Base-by-base conservation (phyloP, 2,329 filamentous ascomycete genomes). In the Trichophyton benhamiae region DNA sequence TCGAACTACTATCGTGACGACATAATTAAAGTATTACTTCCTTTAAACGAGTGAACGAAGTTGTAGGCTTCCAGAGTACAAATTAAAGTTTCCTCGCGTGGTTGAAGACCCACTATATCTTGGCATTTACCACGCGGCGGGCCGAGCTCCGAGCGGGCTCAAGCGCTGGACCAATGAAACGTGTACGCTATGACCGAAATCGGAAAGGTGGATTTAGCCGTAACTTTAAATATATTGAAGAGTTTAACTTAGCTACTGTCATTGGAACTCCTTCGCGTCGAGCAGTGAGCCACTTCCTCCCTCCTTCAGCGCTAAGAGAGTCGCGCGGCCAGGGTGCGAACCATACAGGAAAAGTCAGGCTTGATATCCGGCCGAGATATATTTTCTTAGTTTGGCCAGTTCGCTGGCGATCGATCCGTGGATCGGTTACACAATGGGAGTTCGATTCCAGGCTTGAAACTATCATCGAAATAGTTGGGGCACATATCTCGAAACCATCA, bases 121-220 rank as follows among this genome's bases (percentile, higher is more conserved):
- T 55, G 52, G 52, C 52, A 36, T 55, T 36, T 33, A 9, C 52
- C 52, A 55, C 52, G 52, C 52, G 52, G 52, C 52, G 52, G 52
- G 52, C 52, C 52, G 52, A 55, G 27, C 52, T 55, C 52, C 52
- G 52, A 55, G 52, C 27, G 13, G 52, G 27, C 27, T 55, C 30
- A 17, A n/a, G 30, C 52, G 52, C 52, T 55, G 13, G 52, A 33
- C 27, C 52, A 55, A 55, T 55, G 13, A 20, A 55, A 36, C n/a
- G 17, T 30, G 1, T 52, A 22, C 52, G 52, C 52, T 55, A 36
- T 13, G 30, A 17, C 15, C 52, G 8, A 36, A 55, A 55, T 8
- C 52, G 46, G 46, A 52, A 52, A 52, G 46, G 46, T 52, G 52
- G 27, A 15, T 33, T 55, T 55, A 33, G 52, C 52, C 27, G 27